These are phyloP conservation scores for Phytophthora rubi DNA, from an alignment of 352 stramenopile genomes.

Conservation along the genomic window DNA sequence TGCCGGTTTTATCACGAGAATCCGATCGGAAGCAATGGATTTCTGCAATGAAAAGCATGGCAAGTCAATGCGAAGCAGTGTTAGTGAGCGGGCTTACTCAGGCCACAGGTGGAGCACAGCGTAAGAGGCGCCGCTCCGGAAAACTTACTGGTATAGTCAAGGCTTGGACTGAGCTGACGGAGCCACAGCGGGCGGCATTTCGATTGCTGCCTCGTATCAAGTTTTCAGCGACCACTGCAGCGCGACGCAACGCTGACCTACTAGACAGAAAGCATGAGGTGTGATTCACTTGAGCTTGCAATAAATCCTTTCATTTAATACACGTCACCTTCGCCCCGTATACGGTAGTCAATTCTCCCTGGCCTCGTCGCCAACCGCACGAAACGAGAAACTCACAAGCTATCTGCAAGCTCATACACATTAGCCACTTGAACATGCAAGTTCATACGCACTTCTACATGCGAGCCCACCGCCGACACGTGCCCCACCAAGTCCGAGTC, in stretches of 20 bases:
- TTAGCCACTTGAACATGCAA: too few relatives aligned
- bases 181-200: neutral
- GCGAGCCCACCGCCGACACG: too few relatives aligned
- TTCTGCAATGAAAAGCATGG: too few relatives aligned
- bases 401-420: too few relatives aligned
- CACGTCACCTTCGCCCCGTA: too few relatives aligned
- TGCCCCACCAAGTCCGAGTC: too few relatives aligned
- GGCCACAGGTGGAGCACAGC: neutral
- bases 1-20: too few relatives aligned
- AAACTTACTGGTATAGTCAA: slow-evolving; percentile 6
- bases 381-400: too few relatives aligned
- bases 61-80: slow-evolving; percentile 5
- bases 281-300: neutral
- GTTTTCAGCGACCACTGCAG: neutral
- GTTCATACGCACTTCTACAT: too few relatives aligned
- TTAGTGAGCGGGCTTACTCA: slow-evolving; percentile 4
- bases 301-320: too few relatives aligned
- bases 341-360: too few relatives aligned
- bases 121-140: neutral
- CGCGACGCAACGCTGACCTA: neutral
- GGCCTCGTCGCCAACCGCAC: too few relatives aligned
- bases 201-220: neutral
- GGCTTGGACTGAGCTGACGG: neutral
- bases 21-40: neutral
- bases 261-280: neutral